These are phyloP conservation scores for Elsinoe australis DNA, from an alignment of 2,329 filamentous ascomycete species.

Conservation along the genomic window DNA sequence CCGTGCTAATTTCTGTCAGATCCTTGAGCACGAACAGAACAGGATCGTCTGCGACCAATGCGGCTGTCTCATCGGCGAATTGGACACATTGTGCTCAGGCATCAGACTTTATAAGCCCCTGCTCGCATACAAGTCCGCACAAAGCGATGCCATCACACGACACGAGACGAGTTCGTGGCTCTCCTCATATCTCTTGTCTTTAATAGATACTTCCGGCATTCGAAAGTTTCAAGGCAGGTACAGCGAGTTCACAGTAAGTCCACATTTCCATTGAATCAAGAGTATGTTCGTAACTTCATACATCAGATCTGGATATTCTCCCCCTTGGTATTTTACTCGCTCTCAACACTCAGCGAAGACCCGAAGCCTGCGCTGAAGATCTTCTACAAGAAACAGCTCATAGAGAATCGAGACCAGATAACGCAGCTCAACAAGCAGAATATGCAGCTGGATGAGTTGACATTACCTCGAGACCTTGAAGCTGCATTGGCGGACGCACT, in stretches of 20 bases:
- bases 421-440: slow-evolving; percentile 30
- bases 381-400: slow-evolving; percentile 38
- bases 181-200: slow-evolving; percentile 48
- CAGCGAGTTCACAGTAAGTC: slow-evolving; percentile 31
- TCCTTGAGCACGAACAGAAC: slow-evolving; percentile 4
- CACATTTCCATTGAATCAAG: neutral
- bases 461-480: slow-evolving; percentile 17
- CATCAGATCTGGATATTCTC: slow-evolving; percentile 51
- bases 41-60: slow-evolving; percentile 35
- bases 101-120: slow-evolving; percentile 30
- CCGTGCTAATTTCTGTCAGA: too few species aligned
- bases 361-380: slow-evolving; percentile 50
- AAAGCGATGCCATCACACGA: neutral
- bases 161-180: slow-evolving; percentile 37
- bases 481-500: slow-evolving; percentile 11
- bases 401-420: slow-evolving; percentile 27
- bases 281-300: slow-evolving; percentile 1
- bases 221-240: slow-evolving; percentile 56
- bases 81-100: slow-evolving; percentile 39
- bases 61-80: slow-evolving; percentile 31
- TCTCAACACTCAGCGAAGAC: slow-evolving; percentile 34
- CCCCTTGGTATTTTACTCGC: slow-evolving; percentile 49
- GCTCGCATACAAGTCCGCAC: slow-evolving; percentile 22
- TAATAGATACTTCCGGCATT: slow-evolving; percentile 49
- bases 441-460: slow-evolving; percentile 44